Evolutionary conservation across 2,329 filamentous ascomycete genomes (phyloP).

Genomic region (Helminthosporium solani): DNA sequence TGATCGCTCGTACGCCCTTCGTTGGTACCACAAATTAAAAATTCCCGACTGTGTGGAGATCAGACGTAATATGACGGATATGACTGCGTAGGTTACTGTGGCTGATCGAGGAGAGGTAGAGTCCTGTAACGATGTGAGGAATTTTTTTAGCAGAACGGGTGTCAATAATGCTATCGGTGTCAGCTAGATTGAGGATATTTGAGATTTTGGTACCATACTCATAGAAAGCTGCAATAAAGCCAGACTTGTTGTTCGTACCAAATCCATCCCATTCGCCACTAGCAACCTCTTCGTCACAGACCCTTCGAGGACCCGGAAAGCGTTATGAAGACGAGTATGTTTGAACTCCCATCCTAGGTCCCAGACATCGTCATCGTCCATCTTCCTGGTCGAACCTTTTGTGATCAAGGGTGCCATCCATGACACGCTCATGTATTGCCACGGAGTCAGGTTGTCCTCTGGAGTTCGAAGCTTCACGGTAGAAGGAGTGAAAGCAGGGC

Average conservation of each 20-base stretch:
- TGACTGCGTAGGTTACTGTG: constrained; percentile 64
- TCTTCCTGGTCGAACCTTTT: constrained; percentile 60
- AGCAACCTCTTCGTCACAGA: constrained; percentile 70
- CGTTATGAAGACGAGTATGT: constrained; percentile 70
- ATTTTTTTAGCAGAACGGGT: constrained; percentile 70
- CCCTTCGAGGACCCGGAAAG: constrained; percentile 71
- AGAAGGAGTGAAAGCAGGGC: constrained; percentile 57
- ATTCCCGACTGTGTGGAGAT: constrained; percentile 65
- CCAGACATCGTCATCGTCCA: constrained; percentile 83
- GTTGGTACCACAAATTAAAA: constrained; percentile 76
- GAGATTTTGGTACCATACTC: constrained; percentile 39
- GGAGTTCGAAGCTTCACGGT: constrained; percentile 66
- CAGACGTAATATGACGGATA: constrained; percentile 63
- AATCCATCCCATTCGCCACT: constrained; percentile 75
- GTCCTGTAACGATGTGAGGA: constrained; percentile 67
- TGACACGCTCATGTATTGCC: constrained; percentile 81
- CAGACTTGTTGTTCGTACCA: constrained; percentile 66
- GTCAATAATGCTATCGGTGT: constrained; percentile 45
- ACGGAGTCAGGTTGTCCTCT: constrained; percentile 76
- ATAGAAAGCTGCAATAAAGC: constrained; percentile 63
- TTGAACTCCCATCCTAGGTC: constrained; percentile 77
- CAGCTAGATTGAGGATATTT: not conserved
- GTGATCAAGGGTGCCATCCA: constrained; percentile 78
- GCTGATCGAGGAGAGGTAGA: constrained; percentile 52
- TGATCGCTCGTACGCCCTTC: constrained; percentile 79